phyloP scores from a whole-genome alignment of 169 alveolate species.

The Neospora caninum region DNA sequence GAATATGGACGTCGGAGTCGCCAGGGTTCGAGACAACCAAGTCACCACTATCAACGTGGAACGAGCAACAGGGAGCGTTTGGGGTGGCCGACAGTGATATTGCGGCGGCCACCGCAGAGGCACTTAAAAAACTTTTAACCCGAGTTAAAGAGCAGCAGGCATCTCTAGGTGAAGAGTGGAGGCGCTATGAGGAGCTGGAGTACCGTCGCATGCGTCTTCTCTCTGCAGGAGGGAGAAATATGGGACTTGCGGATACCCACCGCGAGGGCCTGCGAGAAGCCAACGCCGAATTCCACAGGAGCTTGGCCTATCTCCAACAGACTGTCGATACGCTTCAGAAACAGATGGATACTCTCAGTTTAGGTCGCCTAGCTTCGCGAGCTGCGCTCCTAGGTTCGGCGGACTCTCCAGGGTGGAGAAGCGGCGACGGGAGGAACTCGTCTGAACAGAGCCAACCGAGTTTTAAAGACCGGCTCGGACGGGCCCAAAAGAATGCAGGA shows the following conservation, averaged over 20 bases:
- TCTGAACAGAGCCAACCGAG: no score
- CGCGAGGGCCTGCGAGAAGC: not conserved
- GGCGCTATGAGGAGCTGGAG: not conserved
- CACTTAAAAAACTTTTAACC: not conserved
- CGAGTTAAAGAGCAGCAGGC: not conserved
- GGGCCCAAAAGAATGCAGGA: no score
- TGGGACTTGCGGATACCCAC: not conserved
- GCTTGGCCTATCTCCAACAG: not conserved
- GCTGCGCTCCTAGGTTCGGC: no score
- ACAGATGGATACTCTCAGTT: not conserved
- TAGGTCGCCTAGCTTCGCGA: not conserved
- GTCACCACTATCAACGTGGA: no score
- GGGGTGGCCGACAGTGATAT: not conserved
- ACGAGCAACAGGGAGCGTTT: no score
- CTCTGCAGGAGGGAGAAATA: not conserved
- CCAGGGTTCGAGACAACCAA: no score
- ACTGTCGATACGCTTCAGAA: not conserved
- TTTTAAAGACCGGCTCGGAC: no score
- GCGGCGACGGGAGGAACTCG: no score
- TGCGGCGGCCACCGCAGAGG: not conserved
- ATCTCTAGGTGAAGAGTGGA: conserved; percentile 22
- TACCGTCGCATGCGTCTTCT: not conserved
- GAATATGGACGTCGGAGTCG: no score
- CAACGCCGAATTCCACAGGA: not conserved
- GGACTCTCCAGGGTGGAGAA: no score